Evolutionary conservation across 2,329 filamentous ascomycete genomes (phyloP), one percentile per base, ranked within the genome.

Genomic region (Fusarium sp.): DNA sequence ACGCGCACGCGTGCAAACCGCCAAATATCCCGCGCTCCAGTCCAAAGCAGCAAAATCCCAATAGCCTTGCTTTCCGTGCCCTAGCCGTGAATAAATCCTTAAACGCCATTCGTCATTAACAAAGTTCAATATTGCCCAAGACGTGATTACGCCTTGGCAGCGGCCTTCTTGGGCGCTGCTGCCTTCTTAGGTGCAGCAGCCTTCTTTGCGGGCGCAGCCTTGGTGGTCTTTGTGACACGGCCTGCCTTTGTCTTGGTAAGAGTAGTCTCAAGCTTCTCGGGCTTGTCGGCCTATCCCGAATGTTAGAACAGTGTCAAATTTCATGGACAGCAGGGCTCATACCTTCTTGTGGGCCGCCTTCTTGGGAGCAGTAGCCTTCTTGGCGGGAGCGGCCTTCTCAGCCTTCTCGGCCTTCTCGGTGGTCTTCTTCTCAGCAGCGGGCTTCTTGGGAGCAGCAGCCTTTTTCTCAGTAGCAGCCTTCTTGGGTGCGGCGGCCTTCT

Each of bases 241-340:
- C 92, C 92, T 49, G 91, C 88, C 86, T 95, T 95, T 76, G 92
- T 93, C 86, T 91, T 93, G 75, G 84, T 85, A 48, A 93, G 79
- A 44, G 89, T 82, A 71, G 88, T 87, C 55, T 77, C 74, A 62
- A 87, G 82, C 78, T 89, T 88, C 67, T 92, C 88, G 53, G 88
- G 57, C 74, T 59, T 59, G n/a, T 59, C 56, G 33, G 54, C 55
- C 56, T 76, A 23, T 25, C 8, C 8, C 42, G 14, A 29, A 27
- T 15, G 61, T 64, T 10, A 64, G 56, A 25, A 25, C 19, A 11
- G 3, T 23, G 25, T 3, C 5, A 17, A 4, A 13, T 6, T 11
- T 35, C 5, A 17, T 29, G 4, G 60, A 39, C n/a, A 45, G 35
- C 29, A 46, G 25, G 38, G 19, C 21, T 35, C 52, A 31, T 38